phyloP scores from a whole-genome alignment of 306 rosid species.

The Cicer yamashitae region DNA sequence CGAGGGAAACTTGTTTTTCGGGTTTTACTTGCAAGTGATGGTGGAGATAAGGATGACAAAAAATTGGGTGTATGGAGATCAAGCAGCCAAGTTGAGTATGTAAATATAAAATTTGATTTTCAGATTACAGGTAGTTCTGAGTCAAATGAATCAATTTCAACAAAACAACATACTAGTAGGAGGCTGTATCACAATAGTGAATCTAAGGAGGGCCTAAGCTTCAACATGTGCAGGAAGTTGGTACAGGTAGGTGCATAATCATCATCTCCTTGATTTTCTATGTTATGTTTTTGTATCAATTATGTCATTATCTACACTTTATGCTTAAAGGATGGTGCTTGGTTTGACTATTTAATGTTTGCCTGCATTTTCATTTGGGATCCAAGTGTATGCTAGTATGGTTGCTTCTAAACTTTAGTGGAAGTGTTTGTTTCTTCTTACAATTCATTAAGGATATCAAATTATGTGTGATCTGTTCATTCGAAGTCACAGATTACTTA shows the following conservation, averaged over 20 bases:
- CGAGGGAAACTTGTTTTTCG: conserved; percentile 58
- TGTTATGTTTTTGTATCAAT: background rate
- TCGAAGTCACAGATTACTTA: background rate
- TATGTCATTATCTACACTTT: background rate
- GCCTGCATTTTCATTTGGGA: background rate
- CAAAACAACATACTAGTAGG: conserved; percentile 47
- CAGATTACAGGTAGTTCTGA: conserved; percentile 51
- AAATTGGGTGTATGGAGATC: conserved; percentile 57
- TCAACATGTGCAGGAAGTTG: conserved; percentile 69
- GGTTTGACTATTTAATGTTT: background rate
- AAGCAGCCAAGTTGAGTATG: conserved; percentile 50
- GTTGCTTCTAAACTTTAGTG: conserved; percentile 12
- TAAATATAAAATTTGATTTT: conserved; percentile 65
- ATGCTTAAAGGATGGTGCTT: conserved; percentile 1
- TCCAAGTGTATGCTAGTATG: conserved; percentile 26
- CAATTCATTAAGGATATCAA: conserved; percentile 11
- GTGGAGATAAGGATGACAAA: conserved; percentile 56
- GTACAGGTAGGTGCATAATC: conserved; percentile 61
- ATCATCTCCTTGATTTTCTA: conserved; percentile 6
- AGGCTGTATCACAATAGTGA: conserved; percentile 50
- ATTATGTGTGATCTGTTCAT: conserved; percentile 10
- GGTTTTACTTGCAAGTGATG: conserved; percentile 47
- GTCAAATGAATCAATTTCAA: conserved; percentile 49
- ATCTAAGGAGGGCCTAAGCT: conserved; percentile 64
- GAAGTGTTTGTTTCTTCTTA: conserved; percentile 4